Evolutionary conservation across 176 grass and related monocot genomes (phyloP), one percentile per base, ranked within the genome.

Genomic region (Pontederia crassipes): DNA sequence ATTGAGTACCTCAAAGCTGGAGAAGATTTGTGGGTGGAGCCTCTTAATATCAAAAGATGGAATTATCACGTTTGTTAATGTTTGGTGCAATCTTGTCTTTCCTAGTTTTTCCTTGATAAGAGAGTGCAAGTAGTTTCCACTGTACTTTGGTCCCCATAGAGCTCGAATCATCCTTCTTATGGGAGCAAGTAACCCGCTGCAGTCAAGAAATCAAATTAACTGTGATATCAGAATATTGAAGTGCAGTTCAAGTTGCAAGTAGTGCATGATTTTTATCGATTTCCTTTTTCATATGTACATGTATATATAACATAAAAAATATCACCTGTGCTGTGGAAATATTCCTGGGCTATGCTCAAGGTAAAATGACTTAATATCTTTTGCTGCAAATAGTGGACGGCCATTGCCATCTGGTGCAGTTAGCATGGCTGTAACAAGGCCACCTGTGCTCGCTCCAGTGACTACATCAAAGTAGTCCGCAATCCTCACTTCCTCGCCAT

Each of bases 391-490:
- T 58, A 81, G 82, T 59, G 90, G 86, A 56, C 72, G 88, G 45
- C 69, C 79, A 52, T 81, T 78, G 12, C 65, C 57, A 56, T 84
- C 71, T 46, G 90, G 86, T 58, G 90, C 64, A 14, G 80, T 52
- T 67, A 95, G 45, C 90, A 95, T 86, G 8, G 90, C 66, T 57
- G 82, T 86, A 47, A 95, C 77, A 54, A 95, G 74, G 2, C 82
- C 85, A 45, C 90, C 85, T 54, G 90, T 95, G 71, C 90, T 95
- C 1, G 85, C 89, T 32, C 90, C 90, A 51, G 90, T 53, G 55
- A 95, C 81, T 27, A 89, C 59, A 63, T 89, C 90, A 1, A 95
- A 95, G 60, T 95, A 95, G 57, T 95, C 86, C 18, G 80, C 86
- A 72, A 95, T 65, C 55, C 82, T 67, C 45, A 80, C 82, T 58